Evolutionary conservation across 2,329 filamentous ascomycete genomes (phyloP).

Genomic region (Metarhizium guizhouense): DNA sequence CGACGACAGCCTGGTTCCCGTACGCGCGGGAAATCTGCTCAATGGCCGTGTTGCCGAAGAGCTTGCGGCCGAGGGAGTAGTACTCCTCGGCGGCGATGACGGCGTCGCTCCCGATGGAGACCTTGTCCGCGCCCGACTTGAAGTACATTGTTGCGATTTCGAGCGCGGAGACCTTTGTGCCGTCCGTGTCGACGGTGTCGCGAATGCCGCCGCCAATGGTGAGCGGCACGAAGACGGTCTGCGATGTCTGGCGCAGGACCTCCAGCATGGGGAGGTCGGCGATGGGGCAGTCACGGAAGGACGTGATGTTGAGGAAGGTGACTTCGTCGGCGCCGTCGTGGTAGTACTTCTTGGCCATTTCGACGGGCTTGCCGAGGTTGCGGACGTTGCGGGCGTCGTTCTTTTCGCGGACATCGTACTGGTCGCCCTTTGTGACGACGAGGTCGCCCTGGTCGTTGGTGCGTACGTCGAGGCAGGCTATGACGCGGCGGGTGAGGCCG

Average conservation of each 20-base stretch:
- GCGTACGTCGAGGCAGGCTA: slow-evolving; percentile 92
- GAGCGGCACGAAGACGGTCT: slow-evolving; percentile 90
- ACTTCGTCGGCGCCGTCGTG: slow-evolving; percentile 94
- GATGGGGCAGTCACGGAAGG: slow-evolving; percentile 89
- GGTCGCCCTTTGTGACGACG: slow-evolving; percentile 96
- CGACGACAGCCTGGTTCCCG: slow-evolving; percentile 92
- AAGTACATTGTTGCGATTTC: slow-evolving; percentile 97
- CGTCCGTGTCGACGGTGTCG: slow-evolving; percentile 84
- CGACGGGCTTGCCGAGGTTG: slow-evolving; percentile 93
- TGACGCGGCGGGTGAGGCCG: slow-evolving; percentile 84
- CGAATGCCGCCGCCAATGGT: slow-evolving; percentile 94
- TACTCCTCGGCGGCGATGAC: slow-evolving; percentile 90
- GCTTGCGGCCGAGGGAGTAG: slow-evolving; percentile 57
- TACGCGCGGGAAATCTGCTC: slow-evolving; percentile 92
- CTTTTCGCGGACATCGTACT: slow-evolving; percentile 97
- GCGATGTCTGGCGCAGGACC: slow-evolving; percentile 74
- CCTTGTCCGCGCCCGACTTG: slow-evolving; percentile 92
- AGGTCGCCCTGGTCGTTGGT: slow-evolving; percentile 91
- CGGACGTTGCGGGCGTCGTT: slow-evolving; percentile 56
- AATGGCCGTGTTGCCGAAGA: slow-evolving; percentile 80
- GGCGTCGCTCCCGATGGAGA: slow-evolving; percentile 92
- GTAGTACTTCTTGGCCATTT: slow-evolving; percentile 90
- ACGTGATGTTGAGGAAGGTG: slow-evolving; percentile 97
- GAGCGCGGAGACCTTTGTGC: slow-evolving; percentile 76
- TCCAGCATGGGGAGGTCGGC: slow-evolving; percentile 95